Evolutionary conservation across 331 rosid species (phyloP), one percentile per base, ranked within the genome.

Genomic region (Quercus phellos): DNA sequence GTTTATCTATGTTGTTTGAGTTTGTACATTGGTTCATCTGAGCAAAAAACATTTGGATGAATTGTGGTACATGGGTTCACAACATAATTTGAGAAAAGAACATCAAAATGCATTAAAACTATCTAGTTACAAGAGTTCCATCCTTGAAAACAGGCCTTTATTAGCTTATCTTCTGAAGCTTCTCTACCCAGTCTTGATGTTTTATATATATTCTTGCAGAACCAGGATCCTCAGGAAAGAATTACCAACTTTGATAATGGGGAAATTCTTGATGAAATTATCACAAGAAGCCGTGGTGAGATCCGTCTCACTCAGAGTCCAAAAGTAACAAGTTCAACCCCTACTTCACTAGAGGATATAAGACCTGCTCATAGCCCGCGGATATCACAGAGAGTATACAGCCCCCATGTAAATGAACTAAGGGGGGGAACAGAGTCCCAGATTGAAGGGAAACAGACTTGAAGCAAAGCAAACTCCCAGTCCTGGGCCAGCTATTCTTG

Each of bases 201-300:
- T 59, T 22, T 55, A 16, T 53, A 50, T 73, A 29, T 80, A 16
- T 18, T 4, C 27, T 66, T 18, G 30, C 84, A 92, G 93, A 89
- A 77, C 74, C 90, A 83, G 84, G 87, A 80, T 84, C 74, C 54
- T 80, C 90, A 84, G 61, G 90, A 80, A 82, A 84, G 91, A 84
- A 68, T 81, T 64, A 60, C 74, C 7, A 90, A 81, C 76, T 59
- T 88, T 22, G 94, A 87, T 38, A 81, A 86, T n/a, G 93, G 90
- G 43, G 99, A 94, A 81, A 82, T 92, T 79, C 96, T 94, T 72
- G 99, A 94, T 67, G 99, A 94, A 71, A 85, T 94, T 30, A 87
- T 90, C 80, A 94, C 99, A 27, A 90, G 94, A 81, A 91, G 99
- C 85, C 95, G 99, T 7, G 98, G 98, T 17, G 99, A 94, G 88